These are phyloP conservation scores for Kockovaella imperatae DNA, from an alignment of 768 basidiomycete genomes.

Conservation along the genomic window DNA sequence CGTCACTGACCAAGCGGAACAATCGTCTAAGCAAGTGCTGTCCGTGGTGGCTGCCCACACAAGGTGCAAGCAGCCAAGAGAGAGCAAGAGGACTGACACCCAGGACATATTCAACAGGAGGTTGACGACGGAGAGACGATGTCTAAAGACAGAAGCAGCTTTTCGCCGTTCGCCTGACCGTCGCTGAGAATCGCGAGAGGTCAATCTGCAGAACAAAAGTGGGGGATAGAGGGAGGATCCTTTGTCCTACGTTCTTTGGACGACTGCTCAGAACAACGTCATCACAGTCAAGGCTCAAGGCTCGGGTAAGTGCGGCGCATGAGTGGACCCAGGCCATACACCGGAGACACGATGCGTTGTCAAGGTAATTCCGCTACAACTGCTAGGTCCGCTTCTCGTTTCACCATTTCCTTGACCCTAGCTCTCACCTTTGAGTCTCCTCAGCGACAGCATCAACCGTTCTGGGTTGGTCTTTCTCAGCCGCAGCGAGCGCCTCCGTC, in stretches of 20 bases:
- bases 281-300: neutral
- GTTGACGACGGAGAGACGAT: too few relatives aligned
- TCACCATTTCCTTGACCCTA: too few relatives aligned
- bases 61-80: neutral
- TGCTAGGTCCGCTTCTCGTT: too few relatives aligned
- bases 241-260: neutral
- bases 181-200: neutral
- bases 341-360: neutral
- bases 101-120: neutral
- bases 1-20: slow-evolving; percentile 26
- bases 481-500: too few relatives aligned
- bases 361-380: too few relatives aligned
- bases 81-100: neutral
- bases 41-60: slow-evolving; percentile 12
- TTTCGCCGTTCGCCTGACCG: neutral
- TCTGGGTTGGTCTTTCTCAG: too few relatives aligned
- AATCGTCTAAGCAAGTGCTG: slow-evolving; percentile 14
- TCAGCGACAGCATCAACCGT: too few relatives aligned
- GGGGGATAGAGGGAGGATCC: neutral
- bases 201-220: neutral
- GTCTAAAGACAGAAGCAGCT: too few relatives aligned
- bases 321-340: neutral
- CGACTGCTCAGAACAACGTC: neutral
- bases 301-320: too few relatives aligned
- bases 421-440: too few relatives aligned